Evolutionary conservation across 1,284 basidiomycete genomes (phyloP), one percentile per base, ranked within the genome.

Genomic region (Irpex rosettiformis): DNA sequence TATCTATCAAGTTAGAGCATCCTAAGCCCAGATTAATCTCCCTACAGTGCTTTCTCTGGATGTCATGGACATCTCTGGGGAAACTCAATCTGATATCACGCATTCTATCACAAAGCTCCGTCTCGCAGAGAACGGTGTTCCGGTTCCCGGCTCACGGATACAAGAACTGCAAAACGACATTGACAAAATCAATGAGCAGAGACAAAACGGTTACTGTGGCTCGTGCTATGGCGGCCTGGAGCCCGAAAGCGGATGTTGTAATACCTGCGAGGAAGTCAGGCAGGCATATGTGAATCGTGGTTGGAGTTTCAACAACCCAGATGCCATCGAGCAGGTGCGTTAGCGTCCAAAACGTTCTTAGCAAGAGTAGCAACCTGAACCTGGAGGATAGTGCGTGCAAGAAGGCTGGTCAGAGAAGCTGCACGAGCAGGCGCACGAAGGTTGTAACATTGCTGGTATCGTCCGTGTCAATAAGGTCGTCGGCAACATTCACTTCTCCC

Each of bases 21-120:
- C n/a, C 48, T 29, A 24, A 27, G 3, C 10, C 18, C 10, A 47
- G 1, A 54, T 3, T 18, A 29, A 13, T n/a, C 43, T 2, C 0
- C 45, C 21, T 45, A 1, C 67, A 97, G 94, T 98, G 51, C 81
- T 98, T 54, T 95, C 93, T 70, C 75, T 99, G 57, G 97, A 99
- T 73, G 87, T 99, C 56, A 97, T 98, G 92, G 97, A 99, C 71
- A 97, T 99, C 62, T 94, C 91, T 58, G 97, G 97, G 27, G 96
- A 98, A 77, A 87, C 91, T 48, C 94, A 97, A 71, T 83, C 89
- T 61, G 95, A 97, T 67, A 73, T 97, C 49, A 83, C 91, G 10
- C 96, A 98, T 74, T 94, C 95, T 69, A 83, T 99, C 61, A 69
- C 89, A 59, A 97, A 98, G 72, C 88, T 85, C 5, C 86, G 97